Evolutionary conservation across 306 rosid genomes (phyloP), one percentile per base, ranked within the genome.

Genomic region (Calophaca sinica): DNA sequence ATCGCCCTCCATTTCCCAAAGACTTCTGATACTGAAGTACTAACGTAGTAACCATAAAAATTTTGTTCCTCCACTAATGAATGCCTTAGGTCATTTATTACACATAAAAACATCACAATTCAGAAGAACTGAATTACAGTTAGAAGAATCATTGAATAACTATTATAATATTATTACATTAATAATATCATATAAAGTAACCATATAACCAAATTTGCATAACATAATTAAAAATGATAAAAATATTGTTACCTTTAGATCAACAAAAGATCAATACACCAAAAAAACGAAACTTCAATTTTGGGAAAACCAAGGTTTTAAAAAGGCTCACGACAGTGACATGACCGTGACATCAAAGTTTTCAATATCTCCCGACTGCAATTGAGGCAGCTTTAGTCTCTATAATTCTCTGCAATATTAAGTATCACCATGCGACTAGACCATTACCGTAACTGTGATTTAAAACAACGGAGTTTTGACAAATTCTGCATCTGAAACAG

Each of bases 401-500:
- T 1, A 20, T 20, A 20, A 20, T 20, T 20, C 26, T 20, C 26
- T 20, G 26, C 26, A 20, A 20, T 20, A 20, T 20, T 20, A 20
- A 20, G 26, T 0, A 20, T 20, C 26, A 20, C 26, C 26, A 20
- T 20, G 26, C 26, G 26, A 20, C 26, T 20, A 20, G 1, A 20
- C 26, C 26, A 20, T 20, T 20, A 20, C 0, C 26, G 26, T 20
- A 20, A 20, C 26, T 20, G 26, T 20, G 26, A 20, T 20, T 20
- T 20, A 20, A 20, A 20, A 20, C 32, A 75, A 85, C 51, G 76
- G 64, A n/a, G 61, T 12, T 82, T 83, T 83, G 57, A 87, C 83
- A 79, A 87, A 87, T 58, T 94, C 93, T 3, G 90, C 93, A 87
- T 90, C 89, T 2, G 97, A 91, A 70, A 91, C 93, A 0, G 96